Base-by-base conservation (phyloP, 805 yeast genomes). In the Suhomyces canberraensis region DNA sequence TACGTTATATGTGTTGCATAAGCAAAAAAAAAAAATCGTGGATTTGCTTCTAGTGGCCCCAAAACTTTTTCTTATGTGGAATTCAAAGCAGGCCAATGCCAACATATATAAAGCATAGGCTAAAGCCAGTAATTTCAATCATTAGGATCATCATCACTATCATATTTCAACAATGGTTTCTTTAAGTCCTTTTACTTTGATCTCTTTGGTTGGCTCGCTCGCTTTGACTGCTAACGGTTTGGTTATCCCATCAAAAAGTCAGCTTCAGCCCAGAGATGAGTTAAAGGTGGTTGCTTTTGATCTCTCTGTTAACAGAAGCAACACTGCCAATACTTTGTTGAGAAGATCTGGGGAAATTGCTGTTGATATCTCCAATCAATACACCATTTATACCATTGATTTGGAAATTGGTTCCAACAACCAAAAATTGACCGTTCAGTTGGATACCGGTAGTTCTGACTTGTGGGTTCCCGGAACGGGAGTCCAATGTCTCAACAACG, bases 361-460 rank as follows among this genome's bases (percentile, higher is more conserved):
- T n/a, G n/a, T n/a, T n/a, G n/a, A n/a, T n/a, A n/a, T n/a, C n/a
- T n/a, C n/a, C 16, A 15, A 16, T 16, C 20, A 25, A 20, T 16
- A 14, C 8, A 24, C 13, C 13, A 14, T 21, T 13, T 43, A 43
- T 33, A 21, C 38, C 13, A 31, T 32, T 9, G 25, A 24, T 7
- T 24, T 43, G 16, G 11, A 17, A 4, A 5, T 43, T 25, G 49
- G 47, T 11, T 35, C 41, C 25, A 25, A 40, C 39, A 36, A 38
- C 21, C 43, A 43, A 18, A 26, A 26, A 18, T 22, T 37, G 13
- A 20, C 32, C 9, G 45, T 46, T 14, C 35, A 36, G 21, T 24
- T 46, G 6, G 50, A 46, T 29, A 43, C 42, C 4, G 47, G 47
- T 4, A 35, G 38, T 19, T 40, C 44, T 18, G 40, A 40, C 18